phyloP scores from a whole-genome alignment of 2,329 filamentous ascomycete genomes.

The Volutella citrinella region DNA sequence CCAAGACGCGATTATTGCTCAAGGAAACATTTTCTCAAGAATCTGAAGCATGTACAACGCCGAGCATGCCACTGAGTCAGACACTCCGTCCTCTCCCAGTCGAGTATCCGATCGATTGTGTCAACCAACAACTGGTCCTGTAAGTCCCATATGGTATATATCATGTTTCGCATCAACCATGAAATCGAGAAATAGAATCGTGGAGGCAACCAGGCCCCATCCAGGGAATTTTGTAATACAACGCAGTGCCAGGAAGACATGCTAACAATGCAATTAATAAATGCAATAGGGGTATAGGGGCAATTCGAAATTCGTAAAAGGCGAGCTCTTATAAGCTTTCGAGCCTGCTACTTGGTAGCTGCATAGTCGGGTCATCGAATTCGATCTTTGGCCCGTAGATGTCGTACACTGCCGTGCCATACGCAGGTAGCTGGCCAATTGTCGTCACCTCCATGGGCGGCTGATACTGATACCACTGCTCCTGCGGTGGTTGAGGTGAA shows the following conservation, averaged over 20 bases:
- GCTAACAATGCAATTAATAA: too few species aligned
- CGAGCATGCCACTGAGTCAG: too few species aligned
- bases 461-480: constrained; percentile 58
- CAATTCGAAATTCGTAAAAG: constrained; percentile 1
- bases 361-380: constrained; percentile 55
- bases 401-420: constrained; percentile 48
- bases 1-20: too few species aligned
- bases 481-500: constrained; percentile 40
- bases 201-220: too few species aligned
- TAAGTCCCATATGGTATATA: constrained; percentile 30
- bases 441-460: constrained; percentile 54
- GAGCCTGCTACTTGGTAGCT: constrained; percentile 57
- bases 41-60: too few species aligned
- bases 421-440: constrained; percentile 50
- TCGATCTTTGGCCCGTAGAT: constrained; percentile 55
- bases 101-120: too few species aligned
- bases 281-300: too few species aligned
- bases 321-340: constrained; percentile 56
- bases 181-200: constrained; percentile 10
- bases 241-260: too few species aligned
- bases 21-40: too few species aligned
- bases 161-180: constrained; percentile 8
- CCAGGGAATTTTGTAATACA: too few species aligned
- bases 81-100: too few species aligned
- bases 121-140: constrained; percentile 26